These are phyloP conservation scores for Puccinia brachypodii DNA, from an alignment of 1,284 basidiomycete species.

Conservation along the genomic window DNA sequence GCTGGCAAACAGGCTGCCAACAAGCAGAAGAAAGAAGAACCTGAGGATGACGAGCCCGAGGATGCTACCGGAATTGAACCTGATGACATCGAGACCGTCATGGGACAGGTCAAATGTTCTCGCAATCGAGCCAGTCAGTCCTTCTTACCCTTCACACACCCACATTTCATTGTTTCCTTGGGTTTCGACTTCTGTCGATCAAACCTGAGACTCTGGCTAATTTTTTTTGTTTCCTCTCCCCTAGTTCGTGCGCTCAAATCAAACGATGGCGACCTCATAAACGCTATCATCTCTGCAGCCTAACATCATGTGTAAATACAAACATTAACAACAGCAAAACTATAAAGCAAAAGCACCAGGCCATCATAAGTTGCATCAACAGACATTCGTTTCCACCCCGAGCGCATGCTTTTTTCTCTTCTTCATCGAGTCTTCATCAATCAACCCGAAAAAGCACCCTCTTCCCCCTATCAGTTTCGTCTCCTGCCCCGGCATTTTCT, in stretches of 20 bases:
- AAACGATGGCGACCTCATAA: conserved; percentile 41
- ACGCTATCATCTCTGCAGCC: conserved; percentile 43
- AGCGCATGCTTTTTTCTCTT: too few species aligned
- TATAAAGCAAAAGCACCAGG: not conserved
- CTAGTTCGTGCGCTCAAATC: conserved; percentile 36
- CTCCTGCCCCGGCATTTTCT: too few species aligned
- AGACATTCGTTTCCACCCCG: too few species aligned
- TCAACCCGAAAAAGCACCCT: too few species aligned
- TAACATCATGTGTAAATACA: conserved; percentile 5
- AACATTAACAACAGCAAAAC: not conserved
- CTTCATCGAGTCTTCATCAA: too few species aligned
- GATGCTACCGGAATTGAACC: conserved; percentile 33
- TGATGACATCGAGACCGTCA: conserved; percentile 41
- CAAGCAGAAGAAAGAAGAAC: conserved; percentile 10
- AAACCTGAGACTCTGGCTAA: not conserved
- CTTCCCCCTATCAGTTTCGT: too few species aligned
- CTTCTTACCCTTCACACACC: not conserved
- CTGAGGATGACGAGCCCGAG: conserved; percentile 26
- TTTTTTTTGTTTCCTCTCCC: not conserved
- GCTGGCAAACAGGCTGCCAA: conserved; percentile 37
- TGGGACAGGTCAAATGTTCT: conserved; percentile 37
- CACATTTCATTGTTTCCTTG: not conserved
- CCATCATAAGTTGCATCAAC: too few species aligned
- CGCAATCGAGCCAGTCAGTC: conserved; percentile 39
- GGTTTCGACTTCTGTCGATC: not conserved